Base-by-base conservation (phyloP, 306 rosid genomes). In the Lathyrus tuberosus region DNA sequence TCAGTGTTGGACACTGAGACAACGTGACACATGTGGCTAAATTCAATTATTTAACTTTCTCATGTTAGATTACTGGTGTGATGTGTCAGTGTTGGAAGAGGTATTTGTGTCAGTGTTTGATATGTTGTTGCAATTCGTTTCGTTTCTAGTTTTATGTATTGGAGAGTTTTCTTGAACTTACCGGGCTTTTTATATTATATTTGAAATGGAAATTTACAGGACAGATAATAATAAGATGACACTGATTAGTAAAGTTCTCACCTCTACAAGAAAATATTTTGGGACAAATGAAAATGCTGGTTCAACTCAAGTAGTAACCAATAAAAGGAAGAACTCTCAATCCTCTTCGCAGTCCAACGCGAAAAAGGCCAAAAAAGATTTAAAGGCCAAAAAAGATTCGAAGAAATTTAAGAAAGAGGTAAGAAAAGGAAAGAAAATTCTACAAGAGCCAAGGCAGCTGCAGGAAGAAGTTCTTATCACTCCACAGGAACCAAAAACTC, bases 171-270 rank as follows among this genome's bases (percentile, higher is more conserved):
- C 7, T 6, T 12, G 56, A 68, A 33, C 57, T 56, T 69, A 35
- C 35, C 41, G 26, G 1, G 40, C 6, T 73, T 3, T 65, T 8
- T 14, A 17, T 40, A 7, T 13, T 49, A 37, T 69, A 35, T 71
- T 67, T 28, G 26, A 53, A 46, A 53, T 53, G 60, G 1, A 65
- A 13, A 56, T 78, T 16, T 63, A 31, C 88, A 90, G 96, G 83
- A 0, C 71, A 1, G 96, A 90, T 69, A 60, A 62, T 37, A 43
- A 2, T 58, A 56, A 71, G 40, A 83, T 79, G 77, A 70, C 24
- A 35, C 30, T 90, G 72, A 80, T 78, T 64, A 73, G 47, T 10
- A 85, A 64, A 60, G 8, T 90, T 62, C 56, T 87, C 66, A 78
- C 82, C 7, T 0, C 5, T 35, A 58, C 57, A 68, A 78, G 14